Evolutionary conservation across 805 yeast species (phyloP).

Genomic region (Candida arabinofermentans): DNA sequence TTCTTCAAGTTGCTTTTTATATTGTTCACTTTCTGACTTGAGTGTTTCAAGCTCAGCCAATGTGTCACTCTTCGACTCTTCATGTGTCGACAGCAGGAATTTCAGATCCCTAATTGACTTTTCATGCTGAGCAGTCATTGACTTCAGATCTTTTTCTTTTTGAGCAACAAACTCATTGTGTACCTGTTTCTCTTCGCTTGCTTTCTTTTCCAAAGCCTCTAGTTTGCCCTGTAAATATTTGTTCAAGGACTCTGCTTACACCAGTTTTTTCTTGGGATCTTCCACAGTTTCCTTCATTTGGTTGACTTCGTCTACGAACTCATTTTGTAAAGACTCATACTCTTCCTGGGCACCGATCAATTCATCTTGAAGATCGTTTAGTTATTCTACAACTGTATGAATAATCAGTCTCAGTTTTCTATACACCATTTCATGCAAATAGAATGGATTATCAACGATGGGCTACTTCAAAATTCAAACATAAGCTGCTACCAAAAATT

Average conservation of each 20-base stretch:
- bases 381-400: too few relatives aligned
- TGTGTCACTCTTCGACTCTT: slow-evolving; percentile 2
- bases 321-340: slow-evolving; percentile 18
- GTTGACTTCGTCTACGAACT: slow-evolving; percentile 17
- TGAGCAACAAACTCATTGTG: slow-evolving; percentile 1
- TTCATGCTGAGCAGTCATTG: slow-evolving; percentile 1
- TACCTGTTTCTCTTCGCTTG: neutral
- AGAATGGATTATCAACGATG: too few relatives aligned
- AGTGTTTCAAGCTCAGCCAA: slow-evolving; percentile 1
- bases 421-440: too few relatives aligned
- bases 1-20: neutral
- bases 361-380: slow-evolving; percentile 15
- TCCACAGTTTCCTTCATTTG: slow-evolving; percentile 34
- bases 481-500: too few relatives aligned
- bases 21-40: neutral
- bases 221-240: slow-evolving; percentile 10
- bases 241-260: slow-evolving; percentile 7
- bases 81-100: slow-evolving; percentile 26
- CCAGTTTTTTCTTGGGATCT: slow-evolving; percentile 19
- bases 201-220: slow-evolving; percentile 36
- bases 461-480: too few relatives aligned
- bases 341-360: slow-evolving; percentile 19
- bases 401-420: too few relatives aligned
- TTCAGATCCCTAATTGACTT: slow-evolving; percentile 27
- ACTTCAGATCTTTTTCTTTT: slow-evolving; percentile 1